Conservation (phyloP, 768 basidiomycete species). For the Phaeotremella skinneri region DNA sequence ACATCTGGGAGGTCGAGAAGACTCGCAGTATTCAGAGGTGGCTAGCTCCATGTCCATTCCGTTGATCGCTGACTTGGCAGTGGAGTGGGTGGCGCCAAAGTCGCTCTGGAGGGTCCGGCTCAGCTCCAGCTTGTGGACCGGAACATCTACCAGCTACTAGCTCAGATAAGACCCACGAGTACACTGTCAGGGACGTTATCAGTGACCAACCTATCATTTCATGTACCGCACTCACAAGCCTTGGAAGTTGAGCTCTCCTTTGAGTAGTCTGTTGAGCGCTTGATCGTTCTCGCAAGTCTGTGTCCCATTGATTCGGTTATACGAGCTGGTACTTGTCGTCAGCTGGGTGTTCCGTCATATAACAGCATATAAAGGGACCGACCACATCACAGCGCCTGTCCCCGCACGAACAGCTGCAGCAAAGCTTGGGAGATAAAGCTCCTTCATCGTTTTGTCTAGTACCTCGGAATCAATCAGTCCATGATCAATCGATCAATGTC, state of each 20-base stretch:
- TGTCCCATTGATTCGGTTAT: conserved; percentile 51
- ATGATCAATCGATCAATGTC: background rate
- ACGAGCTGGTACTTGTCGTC: conserved; percentile 23
- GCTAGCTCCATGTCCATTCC: conserved; percentile 50
- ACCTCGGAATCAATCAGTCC: conserved; percentile 13
- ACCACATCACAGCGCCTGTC: conserved; percentile 49
- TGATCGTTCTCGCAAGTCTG: conserved; percentile 47
- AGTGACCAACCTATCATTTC: too few relatives aligned
- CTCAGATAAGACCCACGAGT: conserved; percentile 21
- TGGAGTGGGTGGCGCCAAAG: conserved; percentile 45
- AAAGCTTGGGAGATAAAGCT: conserved; percentile 52
- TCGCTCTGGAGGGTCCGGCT: too few relatives aligned
- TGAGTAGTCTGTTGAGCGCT: conserved; percentile 47
- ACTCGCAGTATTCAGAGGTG: conserved; percentile 31
- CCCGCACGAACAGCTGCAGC: conserved; percentile 52
- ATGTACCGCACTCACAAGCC: conserved; percentile 38
- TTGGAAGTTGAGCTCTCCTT: conserved; percentile 50
- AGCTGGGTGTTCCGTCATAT: background rate
- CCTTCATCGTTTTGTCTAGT: conserved; percentile 50
- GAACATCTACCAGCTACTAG: too few relatives aligned
- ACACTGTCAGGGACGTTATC: conserved; percentile 12
- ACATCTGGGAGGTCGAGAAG: background rate
- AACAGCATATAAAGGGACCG: conserved; percentile 5
- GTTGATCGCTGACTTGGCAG: conserved; percentile 23
- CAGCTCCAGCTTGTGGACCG: too few relatives aligned